A percentile compares a stretch with the other conserved stretches of the same genome.
Conservation (phyloP, 345 rosid genomes). For the Populus ilicifolia region DNA sequence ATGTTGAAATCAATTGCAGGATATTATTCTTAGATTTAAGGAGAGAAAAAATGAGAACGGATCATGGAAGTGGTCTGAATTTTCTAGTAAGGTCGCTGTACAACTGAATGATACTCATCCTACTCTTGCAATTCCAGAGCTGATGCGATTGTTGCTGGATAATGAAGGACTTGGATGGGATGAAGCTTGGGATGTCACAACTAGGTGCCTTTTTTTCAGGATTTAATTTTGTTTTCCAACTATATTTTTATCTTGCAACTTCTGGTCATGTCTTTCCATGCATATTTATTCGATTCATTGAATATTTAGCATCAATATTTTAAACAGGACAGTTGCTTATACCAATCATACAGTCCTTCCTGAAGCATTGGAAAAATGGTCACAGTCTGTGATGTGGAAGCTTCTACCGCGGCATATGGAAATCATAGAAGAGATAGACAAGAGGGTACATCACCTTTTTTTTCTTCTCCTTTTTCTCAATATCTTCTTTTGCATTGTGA, state of each 20-base stretch:
- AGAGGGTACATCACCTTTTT: slow-evolving; percentile 46
- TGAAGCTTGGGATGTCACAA: slow-evolving; percentile 91
- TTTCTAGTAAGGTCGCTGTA: slow-evolving; percentile 84
- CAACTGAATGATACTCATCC: slow-evolving; percentile 99
- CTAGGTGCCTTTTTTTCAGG: slow-evolving; percentile 38
- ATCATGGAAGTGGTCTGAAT: slow-evolving; percentile 74
- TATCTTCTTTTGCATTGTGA: slow-evolving; percentile 7
- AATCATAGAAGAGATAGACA: slow-evolving; percentile 89
- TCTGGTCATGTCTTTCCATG: neutral
- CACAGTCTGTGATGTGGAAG: slow-evolving; percentile 87
- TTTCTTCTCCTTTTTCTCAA: slow-evolving; percentile 3
- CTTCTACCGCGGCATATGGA: slow-evolving; percentile 99
- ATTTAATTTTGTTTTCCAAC: neutral
- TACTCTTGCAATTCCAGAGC: slow-evolving; percentile 94
- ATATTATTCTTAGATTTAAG: slow-evolving; percentile 77
- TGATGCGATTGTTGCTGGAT: slow-evolving; percentile 88
- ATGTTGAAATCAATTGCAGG: slow-evolving; percentile 47
- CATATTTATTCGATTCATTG: slow-evolving; percentile 6
- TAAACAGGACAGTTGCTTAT: slow-evolving; percentile 81
- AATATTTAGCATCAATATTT: slow-evolving; percentile 18
- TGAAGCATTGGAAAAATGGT: slow-evolving; percentile 98
- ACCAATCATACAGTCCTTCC: slow-evolving; percentile 99
- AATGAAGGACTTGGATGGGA: slow-evolving; percentile 96
- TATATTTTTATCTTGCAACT: slow-evolving; percentile 1
- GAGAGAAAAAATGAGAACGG: slow-evolving; percentile 57